Evolutionary conservation across 495 filamentous ascomycete genomes (phyloP).

Genomic region (Aspergillus kassunensis): DNA sequence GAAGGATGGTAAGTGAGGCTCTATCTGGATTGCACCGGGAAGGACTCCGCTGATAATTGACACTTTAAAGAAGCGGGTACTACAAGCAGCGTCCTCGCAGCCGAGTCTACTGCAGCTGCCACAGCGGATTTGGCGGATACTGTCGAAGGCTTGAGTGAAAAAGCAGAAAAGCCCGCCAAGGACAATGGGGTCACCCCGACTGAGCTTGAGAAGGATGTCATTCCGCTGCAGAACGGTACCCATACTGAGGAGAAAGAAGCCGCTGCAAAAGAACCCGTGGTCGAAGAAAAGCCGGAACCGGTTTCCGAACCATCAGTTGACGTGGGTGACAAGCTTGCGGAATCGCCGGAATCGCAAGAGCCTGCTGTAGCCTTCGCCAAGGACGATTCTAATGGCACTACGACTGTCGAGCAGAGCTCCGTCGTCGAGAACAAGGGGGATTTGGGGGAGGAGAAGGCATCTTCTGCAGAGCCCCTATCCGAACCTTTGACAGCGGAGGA

Average conservation of each 20-base stretch:
- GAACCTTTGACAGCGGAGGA: not conserved
- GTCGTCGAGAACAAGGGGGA: not conserved
- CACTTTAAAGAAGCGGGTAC: conserved; percentile 7
- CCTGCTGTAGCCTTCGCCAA: not conserved
- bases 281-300: conserved; percentile 14
- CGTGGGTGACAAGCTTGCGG: conserved; percentile 3
- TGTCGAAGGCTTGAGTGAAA: conserved; percentile 9
- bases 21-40: not conserved
- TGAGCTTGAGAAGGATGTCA: conserved; percentile 4
- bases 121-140: conserved; percentile 1
- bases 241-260: not conserved
- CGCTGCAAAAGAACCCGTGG: conserved; percentile 1
- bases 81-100: conserved; percentile 14
- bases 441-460: not conserved
- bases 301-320: conserved; percentile 1
- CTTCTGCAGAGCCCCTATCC: not conserved
- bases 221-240: conserved; percentile 5
- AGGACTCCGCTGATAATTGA: not conserved
- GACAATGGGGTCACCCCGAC: conserved; percentile 6
- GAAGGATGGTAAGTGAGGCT: conserved; percentile 50
- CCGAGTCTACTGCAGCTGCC: conserved; percentile 7
- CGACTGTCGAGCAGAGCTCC: conserved; percentile 8
- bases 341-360: conserved; percentile 2
- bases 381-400: conserved; percentile 11
- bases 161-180: conserved; percentile 11